These are phyloP conservation scores for Meredithiella fracta DNA, from an alignment of 2,329 filamentous ascomycete genomes.

Conservation along the genomic window DNA sequence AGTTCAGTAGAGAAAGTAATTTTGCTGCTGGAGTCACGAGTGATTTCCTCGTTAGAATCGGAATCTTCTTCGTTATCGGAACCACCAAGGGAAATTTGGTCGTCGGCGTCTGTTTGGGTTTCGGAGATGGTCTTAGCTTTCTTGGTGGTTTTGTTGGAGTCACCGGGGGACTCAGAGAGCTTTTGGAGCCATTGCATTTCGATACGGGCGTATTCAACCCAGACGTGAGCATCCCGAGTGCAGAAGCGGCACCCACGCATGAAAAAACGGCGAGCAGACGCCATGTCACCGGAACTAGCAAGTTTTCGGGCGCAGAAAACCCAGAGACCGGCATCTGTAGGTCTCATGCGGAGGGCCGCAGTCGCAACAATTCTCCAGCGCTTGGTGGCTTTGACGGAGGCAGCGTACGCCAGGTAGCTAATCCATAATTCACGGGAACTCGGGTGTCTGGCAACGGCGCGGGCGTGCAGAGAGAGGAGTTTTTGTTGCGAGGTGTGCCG, in stretches of 20 bases:
- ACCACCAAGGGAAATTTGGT: constrained; percentile 27
- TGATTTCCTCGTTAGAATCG: constrained; percentile 25
- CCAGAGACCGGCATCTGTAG: constrained; percentile 71
- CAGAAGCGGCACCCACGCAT: constrained; percentile 83
- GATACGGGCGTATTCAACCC: constrained; percentile 77
- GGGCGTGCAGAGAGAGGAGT: constrained; percentile 78
- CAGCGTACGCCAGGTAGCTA: constrained; percentile 72
- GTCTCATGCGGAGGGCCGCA: constrained; percentile 67
- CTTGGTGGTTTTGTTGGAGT: constrained; percentile 45
- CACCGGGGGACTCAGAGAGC: constrained; percentile 37
- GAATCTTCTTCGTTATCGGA: constrained; percentile 29
- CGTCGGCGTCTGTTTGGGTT: constrained; percentile 32
- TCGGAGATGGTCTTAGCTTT: constrained; percentile 36
- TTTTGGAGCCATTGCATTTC: constrained; percentile 86
- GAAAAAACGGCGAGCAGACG: constrained; percentile 67
- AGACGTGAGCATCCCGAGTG: constrained; percentile 54
- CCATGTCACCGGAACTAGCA: constrained; percentile 73
- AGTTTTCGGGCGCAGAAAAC: constrained; percentile 65
- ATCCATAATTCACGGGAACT: constrained; percentile 72
- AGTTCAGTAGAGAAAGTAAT: constrained; percentile 31
- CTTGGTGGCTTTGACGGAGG: constrained; percentile 48
- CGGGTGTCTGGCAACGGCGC: constrained; percentile 69
- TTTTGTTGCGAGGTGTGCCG: constrained; percentile 61
- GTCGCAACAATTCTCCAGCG: constrained; percentile 48
- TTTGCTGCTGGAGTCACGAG: constrained; percentile 29